Evolutionary conservation across 148 eudicot species (phyloP).

Genomic region (Nepenthes mirabilis): DNA sequence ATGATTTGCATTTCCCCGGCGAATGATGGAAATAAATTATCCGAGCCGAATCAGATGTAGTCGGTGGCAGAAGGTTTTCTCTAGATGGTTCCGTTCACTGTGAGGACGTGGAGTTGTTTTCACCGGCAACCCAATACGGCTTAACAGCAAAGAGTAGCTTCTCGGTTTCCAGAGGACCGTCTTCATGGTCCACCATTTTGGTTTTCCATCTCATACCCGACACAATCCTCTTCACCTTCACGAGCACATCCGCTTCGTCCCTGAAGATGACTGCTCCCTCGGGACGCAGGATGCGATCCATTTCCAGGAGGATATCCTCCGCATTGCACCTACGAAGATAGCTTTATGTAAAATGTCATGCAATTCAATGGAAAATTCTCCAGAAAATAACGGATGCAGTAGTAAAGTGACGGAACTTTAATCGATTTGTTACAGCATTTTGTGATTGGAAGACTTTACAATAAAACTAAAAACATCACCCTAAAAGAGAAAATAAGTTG

Average conservation of each 20-base stretch:
- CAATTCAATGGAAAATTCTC: no score
- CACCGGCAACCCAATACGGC: conserved; percentile 30
- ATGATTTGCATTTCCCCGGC: not conserved
- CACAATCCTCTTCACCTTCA: conserved; percentile 28
- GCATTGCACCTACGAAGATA: conserved; percentile 19
- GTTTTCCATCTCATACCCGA: conserved; percentile 33
- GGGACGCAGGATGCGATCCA: conserved; percentile 32
- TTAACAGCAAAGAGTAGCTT: conserved; percentile 33
- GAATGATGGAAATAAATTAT: not conserved
- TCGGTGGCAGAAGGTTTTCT: not conserved
- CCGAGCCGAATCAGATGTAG: not conserved
- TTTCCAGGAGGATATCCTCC: conserved; percentile 27
- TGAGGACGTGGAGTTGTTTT: conserved; percentile 14
- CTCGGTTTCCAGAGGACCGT: conserved; percentile 27
- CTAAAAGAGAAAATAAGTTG: no score
- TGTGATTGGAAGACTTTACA: no score
- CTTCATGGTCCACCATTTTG: conserved; percentile 36
- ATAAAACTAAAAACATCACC: no score
- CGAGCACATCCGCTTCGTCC: conserved; percentile 22
- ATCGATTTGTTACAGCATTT: no score
- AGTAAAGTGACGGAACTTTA: no score
- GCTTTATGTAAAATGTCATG: not conserved
- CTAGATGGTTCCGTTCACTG: not conserved
- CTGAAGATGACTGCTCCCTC: conserved; percentile 29
- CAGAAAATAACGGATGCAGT: no score